phyloP scores from a whole-genome alignment of 306 rosid genomes.

The Coriaria nepalensis region DNA sequence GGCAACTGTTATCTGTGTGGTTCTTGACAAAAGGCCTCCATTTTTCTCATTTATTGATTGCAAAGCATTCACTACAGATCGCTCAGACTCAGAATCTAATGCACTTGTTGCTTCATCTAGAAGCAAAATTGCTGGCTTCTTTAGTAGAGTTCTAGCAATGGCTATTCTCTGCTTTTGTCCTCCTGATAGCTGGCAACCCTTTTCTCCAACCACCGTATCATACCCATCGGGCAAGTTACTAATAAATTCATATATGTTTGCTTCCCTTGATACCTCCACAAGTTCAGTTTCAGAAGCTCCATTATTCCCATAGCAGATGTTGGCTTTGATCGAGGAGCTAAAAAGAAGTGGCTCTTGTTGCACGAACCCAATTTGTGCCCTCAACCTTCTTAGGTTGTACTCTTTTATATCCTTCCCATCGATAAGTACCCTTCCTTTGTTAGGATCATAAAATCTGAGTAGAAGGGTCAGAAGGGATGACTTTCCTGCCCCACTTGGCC shows the following conservation, averaged over 20 bases:
- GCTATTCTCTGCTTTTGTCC: slow-evolving; percentile 94
- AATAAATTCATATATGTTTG: slow-evolving; percentile 64
- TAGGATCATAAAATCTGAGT: slow-evolving; percentile 64
- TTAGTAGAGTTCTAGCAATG: slow-evolving; percentile 65
- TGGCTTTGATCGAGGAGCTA: slow-evolving; percentile 56
- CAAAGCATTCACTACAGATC: slow-evolving; percentile 47
- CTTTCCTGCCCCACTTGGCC: slow-evolving; percentile 83
- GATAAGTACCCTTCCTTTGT: slow-evolving; percentile 42
- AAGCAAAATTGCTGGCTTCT: slow-evolving; percentile 62
- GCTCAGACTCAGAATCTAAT: slow-evolving; percentile 78
- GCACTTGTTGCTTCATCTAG: slow-evolving; percentile 96
- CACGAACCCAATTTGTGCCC: slow-evolving; percentile 67
- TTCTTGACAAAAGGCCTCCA: slow-evolving; percentile 28
- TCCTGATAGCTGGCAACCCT: slow-evolving; percentile 83
- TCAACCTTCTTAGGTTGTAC: slow-evolving; percentile 65
- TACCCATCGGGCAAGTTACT: slow-evolving; percentile 65
- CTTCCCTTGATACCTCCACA: slow-evolving; percentile 53
- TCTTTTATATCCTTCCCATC: slow-evolving; percentile 53
- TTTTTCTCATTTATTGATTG: slow-evolving; percentile 32
- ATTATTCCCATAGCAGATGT: slow-evolving; percentile 56
- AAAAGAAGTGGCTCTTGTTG: slow-evolving; percentile 88
- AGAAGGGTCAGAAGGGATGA: slow-evolving; percentile 66
- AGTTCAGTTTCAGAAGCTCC: slow-evolving; percentile 59
- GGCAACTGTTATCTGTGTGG: slow-evolving; percentile 71
- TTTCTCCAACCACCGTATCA: slow-evolving; percentile 64